Evolutionary conservation across 208 protist species (phyloP).

Genomic region (Leishmania amazonensis): DNA sequence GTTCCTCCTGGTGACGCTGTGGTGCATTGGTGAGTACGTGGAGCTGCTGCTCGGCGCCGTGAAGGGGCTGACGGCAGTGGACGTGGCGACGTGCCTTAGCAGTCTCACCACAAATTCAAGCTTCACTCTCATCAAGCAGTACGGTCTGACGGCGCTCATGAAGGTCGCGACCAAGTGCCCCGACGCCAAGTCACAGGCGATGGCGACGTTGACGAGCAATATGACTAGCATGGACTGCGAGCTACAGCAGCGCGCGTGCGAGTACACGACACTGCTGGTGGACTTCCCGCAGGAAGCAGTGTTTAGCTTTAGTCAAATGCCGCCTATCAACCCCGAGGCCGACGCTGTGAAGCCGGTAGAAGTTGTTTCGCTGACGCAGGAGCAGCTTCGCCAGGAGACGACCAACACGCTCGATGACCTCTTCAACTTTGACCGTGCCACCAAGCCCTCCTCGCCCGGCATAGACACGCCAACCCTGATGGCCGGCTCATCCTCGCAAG

Average conservation of each 20-base stretch:
- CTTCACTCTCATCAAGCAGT: constrained; percentile 86
- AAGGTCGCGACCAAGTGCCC: constrained; percentile 93
- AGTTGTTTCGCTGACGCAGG: constrained; percentile 55
- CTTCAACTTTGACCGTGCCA: constrained; percentile 55
- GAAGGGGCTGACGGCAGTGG: constrained; percentile 30
- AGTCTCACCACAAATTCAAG: constrained; percentile 77
- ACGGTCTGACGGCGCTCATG: constrained; percentile 94
- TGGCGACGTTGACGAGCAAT: constrained; percentile 64
- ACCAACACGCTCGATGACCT: constrained; percentile 70
- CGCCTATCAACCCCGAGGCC: constrained; percentile 45
- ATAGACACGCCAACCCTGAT: constrained; percentile 5
- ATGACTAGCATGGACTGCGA: constrained; percentile 90
- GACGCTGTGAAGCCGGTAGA: constrained; percentile 60
- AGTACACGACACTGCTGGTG: constrained; percentile 87
- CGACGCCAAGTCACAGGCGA: constrained; percentile 36
- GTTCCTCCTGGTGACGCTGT: constrained; percentile 93
- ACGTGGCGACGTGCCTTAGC: constrained; percentile 63
- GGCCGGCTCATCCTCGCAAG: constrained; percentile 6
- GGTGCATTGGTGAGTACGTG: constrained; percentile 97
- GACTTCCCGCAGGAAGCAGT: constrained; percentile 76
- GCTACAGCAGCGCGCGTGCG: constrained; percentile 94
- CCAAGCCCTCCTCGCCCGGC: constrained; percentile 16
- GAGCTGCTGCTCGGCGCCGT: constrained; percentile 74
- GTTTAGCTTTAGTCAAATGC: constrained; percentile 84
- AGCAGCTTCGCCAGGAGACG: constrained; percentile 53